A percentile compares a stretch with the other conserved stretches of the same genome.
Evolutionary conservation across 768 basidiomycete species (phyloP).

Genomic region (Coprinopsis cinerea): DNA sequence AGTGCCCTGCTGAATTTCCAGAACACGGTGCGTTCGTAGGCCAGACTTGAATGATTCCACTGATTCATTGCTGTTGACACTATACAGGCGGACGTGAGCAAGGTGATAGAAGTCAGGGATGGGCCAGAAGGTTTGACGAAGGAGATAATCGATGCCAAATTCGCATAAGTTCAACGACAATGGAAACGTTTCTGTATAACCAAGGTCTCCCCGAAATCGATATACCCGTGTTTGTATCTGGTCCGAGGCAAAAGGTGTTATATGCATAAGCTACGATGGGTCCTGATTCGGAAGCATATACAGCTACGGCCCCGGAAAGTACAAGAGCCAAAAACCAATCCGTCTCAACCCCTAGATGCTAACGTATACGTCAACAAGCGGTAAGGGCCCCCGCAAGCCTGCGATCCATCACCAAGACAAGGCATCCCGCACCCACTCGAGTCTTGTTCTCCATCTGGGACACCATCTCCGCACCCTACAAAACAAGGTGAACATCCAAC

Average conservation of each 20-base stretch:
- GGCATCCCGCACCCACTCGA: conserved; percentile 13
- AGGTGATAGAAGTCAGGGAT: conserved; percentile 77
- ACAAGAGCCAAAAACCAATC: too few species aligned
- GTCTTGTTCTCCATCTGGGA: conserved; percentile 4
- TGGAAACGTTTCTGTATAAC: too few species aligned
- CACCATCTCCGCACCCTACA: conserved; percentile 14
- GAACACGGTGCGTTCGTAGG: conserved; percentile 46
- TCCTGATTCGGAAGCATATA: too few species aligned
- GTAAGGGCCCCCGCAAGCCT: conserved; percentile 16
- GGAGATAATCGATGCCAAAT: conserved; percentile 57
- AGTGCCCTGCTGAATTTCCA: conserved; percentile 80
- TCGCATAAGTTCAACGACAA: conserved; percentile 23
- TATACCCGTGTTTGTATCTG: background rate
- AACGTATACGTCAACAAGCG: conserved; percentile 4
- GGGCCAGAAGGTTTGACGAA: conserved; percentile 79
- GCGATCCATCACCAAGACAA: conserved; percentile 15
- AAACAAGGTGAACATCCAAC: background rate
- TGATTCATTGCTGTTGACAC: background rate
- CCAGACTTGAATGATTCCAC: background rate
- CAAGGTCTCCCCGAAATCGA: too few species aligned
- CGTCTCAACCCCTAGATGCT: too few species aligned
- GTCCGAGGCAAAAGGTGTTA: too few species aligned
- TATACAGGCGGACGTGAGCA: conserved; percentile 65
- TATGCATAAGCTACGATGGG: too few species aligned
- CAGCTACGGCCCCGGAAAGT: too few species aligned